Percentiles rank a stretch among this genome's conserved stretches.
These are phyloP conservation scores for Ceratocystis alfenasii DNA, from an alignment of 2,329 filamentous ascomycete species.

Conservation along the genomic window DNA sequence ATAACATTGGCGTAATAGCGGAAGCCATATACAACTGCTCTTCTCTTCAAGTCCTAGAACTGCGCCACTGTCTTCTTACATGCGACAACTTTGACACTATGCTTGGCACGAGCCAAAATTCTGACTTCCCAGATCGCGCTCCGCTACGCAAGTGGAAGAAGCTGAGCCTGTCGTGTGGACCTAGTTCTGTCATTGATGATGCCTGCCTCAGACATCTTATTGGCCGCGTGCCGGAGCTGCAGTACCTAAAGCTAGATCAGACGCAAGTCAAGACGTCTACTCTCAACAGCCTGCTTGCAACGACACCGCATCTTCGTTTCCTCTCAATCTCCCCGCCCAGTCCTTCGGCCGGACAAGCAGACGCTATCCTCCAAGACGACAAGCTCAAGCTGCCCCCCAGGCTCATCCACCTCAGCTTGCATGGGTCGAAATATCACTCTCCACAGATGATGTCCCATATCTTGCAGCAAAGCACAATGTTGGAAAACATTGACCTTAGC, in stretches of 20 bases:
- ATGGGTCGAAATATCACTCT: not conserved
- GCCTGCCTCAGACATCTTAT: not conserved
- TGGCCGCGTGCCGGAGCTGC: conserved; percentile 1
- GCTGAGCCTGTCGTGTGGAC: conserved; percentile 1
- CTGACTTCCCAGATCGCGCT: not conserved
- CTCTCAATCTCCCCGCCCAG: not conserved
- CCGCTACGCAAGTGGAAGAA: conserved; percentile 5
- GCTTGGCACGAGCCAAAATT: conserved; percentile 5
- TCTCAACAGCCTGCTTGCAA: conserved; percentile 1
- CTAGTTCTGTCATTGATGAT: not conserved
- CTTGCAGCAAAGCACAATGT: not conserved
- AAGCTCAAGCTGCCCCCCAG: not conserved
- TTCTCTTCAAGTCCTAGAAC: not conserved
- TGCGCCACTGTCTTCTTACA: conserved; percentile 4
- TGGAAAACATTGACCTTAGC: not conserved
- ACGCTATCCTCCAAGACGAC: not conserved
- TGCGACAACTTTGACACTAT: not conserved
- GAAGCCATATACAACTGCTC: not conserved
- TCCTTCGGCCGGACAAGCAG: not conserved
- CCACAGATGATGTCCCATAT: not conserved
- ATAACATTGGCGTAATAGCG: not conserved
- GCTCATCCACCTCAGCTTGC: not conserved
- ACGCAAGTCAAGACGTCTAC: not conserved
- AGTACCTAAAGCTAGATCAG: conserved; percentile 1
- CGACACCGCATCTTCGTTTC: not conserved